Conservation (phyloP, 257 asterid genomes). For the Gentiana macrophylla region DNA sequence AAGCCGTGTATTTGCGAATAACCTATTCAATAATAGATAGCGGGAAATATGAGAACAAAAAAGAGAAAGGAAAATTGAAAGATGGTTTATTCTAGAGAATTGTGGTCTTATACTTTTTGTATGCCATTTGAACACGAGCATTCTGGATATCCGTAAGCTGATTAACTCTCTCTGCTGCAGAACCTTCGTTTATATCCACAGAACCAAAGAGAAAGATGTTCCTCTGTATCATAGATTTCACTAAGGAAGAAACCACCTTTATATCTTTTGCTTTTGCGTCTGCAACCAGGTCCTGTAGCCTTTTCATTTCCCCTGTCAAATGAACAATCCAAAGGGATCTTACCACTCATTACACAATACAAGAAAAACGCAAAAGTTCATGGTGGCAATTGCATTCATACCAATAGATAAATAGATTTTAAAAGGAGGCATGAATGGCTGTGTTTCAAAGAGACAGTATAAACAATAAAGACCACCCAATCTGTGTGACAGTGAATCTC, state of each 20-base stretch:
- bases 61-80: not conserved
- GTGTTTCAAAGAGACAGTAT: constrained; percentile 67
- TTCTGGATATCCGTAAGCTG: constrained; percentile 56
- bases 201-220: constrained; percentile 71
- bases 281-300: constrained; percentile 33
- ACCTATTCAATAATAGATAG: constrained; percentile 27
- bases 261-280: constrained; percentile 45
- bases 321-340: not conserved
- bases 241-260: constrained; percentile 40
- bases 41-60: not conserved
- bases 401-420: constrained; percentile 66
- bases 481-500: constrained; percentile 45
- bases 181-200: constrained; percentile 54
- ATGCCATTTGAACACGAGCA: constrained; percentile 54
- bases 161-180: constrained; percentile 52
- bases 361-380: not conserved
- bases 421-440: constrained; percentile 73
- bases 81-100: constrained; percentile 2
- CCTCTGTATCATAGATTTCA: constrained; percentile 58
- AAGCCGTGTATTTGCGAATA: constrained; percentile 50
- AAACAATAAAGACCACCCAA: constrained; percentile 78
- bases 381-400: constrained; percentile 15
- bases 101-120: constrained; percentile 32
- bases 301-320: constrained; percentile 51
- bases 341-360: not conserved